Base-by-base conservation (phyloP, 2,329 filamentous ascomycete genomes). In the Arthrinium phaeospermum region DNA sequence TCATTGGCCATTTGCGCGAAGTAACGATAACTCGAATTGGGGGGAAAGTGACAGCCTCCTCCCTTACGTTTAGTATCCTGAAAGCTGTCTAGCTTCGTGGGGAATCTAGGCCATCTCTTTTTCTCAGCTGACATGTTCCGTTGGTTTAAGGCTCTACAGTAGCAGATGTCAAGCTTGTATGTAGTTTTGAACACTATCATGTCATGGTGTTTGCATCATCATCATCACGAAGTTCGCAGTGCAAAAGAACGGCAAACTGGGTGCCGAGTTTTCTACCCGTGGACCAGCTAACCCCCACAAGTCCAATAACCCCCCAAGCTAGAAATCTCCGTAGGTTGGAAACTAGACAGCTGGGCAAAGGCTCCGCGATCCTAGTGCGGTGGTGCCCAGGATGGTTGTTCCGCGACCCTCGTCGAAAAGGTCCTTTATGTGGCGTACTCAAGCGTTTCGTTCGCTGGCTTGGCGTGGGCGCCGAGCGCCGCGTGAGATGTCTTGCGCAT, bases 381-480 rank as follows among this genome's bases (percentile, higher is more conserved):
- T 14, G 34, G 16, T 14, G 24, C 4, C 51, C 16, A 27, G 51
- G 51, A 57, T 57, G 16, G 16, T 12, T 61, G 53, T 61, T 34
- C 30, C 27, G 16, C 16, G 4, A 37, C 53, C 53, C 53, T 37
- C 53, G 30, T 61, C 53, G 53, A 53, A 24, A 57, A 16, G 16
- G 37, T 10, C 37, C 10, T 61, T 22, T 16, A 61, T 34, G 53
- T 61, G 57, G 57, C 34, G 19, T 14, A 24, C 30, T 41, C 57
- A 64, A 64, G 57, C 34, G 57, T 64, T 64, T 64, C 57, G 57
- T 22, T 64, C 34, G 57, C 34, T 41, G 34, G 3, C 57, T 64
- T 64, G 57, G 57, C 57, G 57, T 13, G 1, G 30, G 41, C 22
- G 57, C 34, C 57, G 34, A n/a, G 34, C 14, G 57, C 22, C 22